Conservation (phyloP, 2,329 filamentous ascomycete species). For the Trichoderma simmonsii region DNA sequence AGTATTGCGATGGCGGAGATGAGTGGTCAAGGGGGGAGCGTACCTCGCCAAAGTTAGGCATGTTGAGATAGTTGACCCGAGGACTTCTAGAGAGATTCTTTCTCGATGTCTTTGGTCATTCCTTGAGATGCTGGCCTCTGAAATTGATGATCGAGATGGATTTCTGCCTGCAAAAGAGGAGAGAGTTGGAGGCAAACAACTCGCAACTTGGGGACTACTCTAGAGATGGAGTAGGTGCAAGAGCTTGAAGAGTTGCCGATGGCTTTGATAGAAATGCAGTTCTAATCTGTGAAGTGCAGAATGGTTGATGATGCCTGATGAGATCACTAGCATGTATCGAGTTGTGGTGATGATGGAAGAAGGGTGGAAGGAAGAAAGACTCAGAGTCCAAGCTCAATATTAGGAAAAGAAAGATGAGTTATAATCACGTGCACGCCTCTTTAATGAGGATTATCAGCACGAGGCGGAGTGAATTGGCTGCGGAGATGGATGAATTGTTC, state of each 20-base stretch:
- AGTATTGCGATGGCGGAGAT: neutral
- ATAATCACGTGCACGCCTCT: neutral
- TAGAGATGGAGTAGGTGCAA: neutral
- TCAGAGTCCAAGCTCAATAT: neutral
- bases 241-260: neutral
- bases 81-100: neutral
- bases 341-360: neutral
- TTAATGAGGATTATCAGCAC: neutral
- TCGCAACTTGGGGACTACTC: neutral
- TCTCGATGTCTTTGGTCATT: neutral
- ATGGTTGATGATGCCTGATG: neutral
- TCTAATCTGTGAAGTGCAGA: neutral
- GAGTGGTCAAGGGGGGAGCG: neutral
- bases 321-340: neutral
- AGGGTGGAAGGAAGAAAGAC: neutral
- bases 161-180: neutral
- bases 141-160: neutral
- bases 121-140: neutral
- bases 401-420: neutral
- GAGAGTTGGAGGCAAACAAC: neutral
- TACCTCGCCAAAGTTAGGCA: slow-evolving; percentile 7
- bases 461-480: neutral
- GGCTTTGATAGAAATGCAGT: neutral
- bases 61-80: neutral
- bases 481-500: neutral